Conservation (phyloP, 345 rosid species). For the Populus alba region DNA sequence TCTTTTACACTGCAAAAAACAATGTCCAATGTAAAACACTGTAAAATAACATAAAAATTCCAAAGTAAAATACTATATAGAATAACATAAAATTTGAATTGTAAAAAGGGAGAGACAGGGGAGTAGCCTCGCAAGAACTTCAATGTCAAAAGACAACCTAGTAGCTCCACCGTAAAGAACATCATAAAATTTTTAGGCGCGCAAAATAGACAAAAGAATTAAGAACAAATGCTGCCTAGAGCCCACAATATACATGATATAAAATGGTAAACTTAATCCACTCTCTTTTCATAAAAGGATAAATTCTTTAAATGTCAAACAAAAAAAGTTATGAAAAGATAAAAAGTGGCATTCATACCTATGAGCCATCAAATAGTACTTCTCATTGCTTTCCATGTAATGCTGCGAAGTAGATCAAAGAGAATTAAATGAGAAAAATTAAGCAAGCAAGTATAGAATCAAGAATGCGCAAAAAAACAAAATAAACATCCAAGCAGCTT, state of each 20-base stretch:
- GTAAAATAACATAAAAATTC: not conserved
- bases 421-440: constrained; percentile 4
- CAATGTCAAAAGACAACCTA: not conserved
- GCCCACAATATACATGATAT: not conserved
- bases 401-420: constrained; percentile 53
- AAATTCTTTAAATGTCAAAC: not conserved
- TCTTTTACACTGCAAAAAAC: constrained; percentile 73
- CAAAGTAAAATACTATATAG: not conserved
- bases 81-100: not conserved
- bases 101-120: not conserved
- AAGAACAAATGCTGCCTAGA: not conserved
- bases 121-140: not conserved
- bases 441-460: not conserved
- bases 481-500: constrained; percentile 24
- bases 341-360: constrained; percentile 41
- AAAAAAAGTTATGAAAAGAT: constrained; percentile 3
- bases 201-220: not conserved
- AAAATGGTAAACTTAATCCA: not conserved
- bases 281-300: not conserved
- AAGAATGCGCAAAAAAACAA: not conserved
- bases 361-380: constrained; percentile 94
- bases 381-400: constrained; percentile 91
- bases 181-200: not conserved
- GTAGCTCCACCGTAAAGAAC: not conserved
- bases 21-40: not conserved